A percentile compares a stretch with the other conserved stretches of the same genome.
Evolutionary conservation across 169 alveolate genomes (phyloP).

Genomic region (Cardiosporidium cionae): DNA sequence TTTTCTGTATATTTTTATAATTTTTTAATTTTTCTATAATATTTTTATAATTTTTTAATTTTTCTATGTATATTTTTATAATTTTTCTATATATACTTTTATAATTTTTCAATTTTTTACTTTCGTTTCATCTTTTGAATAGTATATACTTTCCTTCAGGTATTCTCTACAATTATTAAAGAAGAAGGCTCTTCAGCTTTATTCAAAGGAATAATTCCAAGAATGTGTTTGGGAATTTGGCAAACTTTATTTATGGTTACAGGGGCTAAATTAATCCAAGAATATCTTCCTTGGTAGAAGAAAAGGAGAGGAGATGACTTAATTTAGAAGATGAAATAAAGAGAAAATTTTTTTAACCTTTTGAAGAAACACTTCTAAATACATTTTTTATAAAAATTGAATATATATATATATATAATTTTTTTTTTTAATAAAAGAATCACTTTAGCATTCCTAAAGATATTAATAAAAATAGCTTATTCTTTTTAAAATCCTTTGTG

Average conservation of each 20-base stretch:
- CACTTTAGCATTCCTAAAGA: too few relatives aligned
- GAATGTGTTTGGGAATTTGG: conserved; percentile 54
- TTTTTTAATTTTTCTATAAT: background rate
- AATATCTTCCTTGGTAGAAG: conserved; percentile 1
- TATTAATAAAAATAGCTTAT: too few relatives aligned
- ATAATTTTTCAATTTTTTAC: background rate
- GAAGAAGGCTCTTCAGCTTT: conserved; percentile 43
- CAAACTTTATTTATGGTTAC: conserved; percentile 61
- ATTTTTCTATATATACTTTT: background rate
- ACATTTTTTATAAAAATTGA: too few relatives aligned
- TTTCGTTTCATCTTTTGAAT: background rate
- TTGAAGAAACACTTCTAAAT: too few relatives aligned
- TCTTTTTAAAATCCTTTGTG: too few relatives aligned
- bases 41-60: background rate
- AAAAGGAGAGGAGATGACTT: too few relatives aligned
- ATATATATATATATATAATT: too few relatives aligned
- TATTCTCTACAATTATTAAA: conserved; percentile 1
- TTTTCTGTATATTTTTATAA: background rate
- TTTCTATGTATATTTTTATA: background rate
- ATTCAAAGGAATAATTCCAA: conserved; percentile 53
- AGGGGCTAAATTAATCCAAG: conserved; percentile 36
- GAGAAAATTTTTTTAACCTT: too few relatives aligned
- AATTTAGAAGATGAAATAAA: too few relatives aligned
- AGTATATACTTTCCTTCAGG: conserved; percentile 2
- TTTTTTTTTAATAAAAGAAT: too few relatives aligned